Evolutionary conservation across 768 basidiomycete genomes (phyloP).

Genomic region (Pluteus cervinus): DNA sequence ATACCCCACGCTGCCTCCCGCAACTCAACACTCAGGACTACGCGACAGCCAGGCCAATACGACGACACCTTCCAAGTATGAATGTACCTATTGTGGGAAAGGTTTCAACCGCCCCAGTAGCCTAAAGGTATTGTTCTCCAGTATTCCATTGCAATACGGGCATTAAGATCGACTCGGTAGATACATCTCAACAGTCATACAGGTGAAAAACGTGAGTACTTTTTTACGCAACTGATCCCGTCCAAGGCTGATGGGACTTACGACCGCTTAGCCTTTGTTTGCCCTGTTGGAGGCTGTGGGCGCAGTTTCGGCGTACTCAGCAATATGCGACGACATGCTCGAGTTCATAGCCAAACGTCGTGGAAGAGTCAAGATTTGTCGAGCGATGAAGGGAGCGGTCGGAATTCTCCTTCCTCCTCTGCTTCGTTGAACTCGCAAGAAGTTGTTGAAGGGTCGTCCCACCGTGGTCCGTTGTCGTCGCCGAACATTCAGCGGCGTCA

Average conservation of each 20-base stretch:
- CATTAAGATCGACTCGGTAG: constrained; percentile 29
- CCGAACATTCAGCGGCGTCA: constrained; percentile 16
- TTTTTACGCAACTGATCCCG: constrained; percentile 8
- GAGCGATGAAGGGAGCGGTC: constrained; percentile 41
- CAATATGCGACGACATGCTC: constrained; percentile 84
- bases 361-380: constrained; percentile 30
- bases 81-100: constrained; percentile 75
- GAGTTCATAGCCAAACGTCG: constrained; percentile 46
- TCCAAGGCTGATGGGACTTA: constrained; percentile 9
- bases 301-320: constrained; percentile 83
- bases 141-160: constrained; percentile 9
- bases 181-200: constrained; percentile 84
- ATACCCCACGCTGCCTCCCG: constrained; percentile 7
- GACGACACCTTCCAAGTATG: constrained; percentile 47
- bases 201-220: constrained; percentile 71
- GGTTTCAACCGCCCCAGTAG: constrained; percentile 80
- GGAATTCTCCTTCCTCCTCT: constrained; percentile 17
- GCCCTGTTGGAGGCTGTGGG: constrained; percentile 69
- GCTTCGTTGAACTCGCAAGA: constrained; percentile 4
- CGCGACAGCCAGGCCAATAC: constrained; percentile 10
- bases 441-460: no score
- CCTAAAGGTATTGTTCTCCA: constrained; percentile 49
- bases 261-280: constrained; percentile 54
- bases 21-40: constrained; percentile 9
- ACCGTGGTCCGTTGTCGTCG: constrained; percentile 3